Conservation (phyloP, 1,284 basidiomycete genomes). For the Moniliella sp. region DNA sequence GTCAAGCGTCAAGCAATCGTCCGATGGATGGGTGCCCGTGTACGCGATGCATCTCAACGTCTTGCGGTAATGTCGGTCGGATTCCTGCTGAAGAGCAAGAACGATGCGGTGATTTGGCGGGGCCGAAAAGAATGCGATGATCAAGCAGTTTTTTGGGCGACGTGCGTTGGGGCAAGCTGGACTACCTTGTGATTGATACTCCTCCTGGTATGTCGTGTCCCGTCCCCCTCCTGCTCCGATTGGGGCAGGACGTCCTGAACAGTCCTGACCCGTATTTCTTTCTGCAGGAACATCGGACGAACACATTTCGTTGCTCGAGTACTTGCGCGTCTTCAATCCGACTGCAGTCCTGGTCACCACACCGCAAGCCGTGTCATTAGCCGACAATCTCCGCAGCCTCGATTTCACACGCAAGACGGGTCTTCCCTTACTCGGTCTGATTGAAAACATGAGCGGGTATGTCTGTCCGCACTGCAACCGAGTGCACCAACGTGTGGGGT, state of each 20-base stretch:
- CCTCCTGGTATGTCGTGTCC: conserved; percentile 53
- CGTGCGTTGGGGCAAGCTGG: conserved; percentile 83
- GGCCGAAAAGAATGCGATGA: conserved; percentile 99
- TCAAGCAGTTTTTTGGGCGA: conserved; percentile 87
- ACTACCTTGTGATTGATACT: conserved; percentile 90
- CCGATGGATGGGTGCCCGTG: conserved; percentile 91
- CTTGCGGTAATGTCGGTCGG: conserved; percentile 91
- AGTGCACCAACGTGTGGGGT: conserved; percentile 83
- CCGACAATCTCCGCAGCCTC: conserved; percentile 83
- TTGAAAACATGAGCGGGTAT: conserved; percentile 98
- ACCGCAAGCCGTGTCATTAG: conserved; percentile 81
- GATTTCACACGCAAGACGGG: conserved; percentile 73
- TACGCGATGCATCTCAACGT: conserved; percentile 41
- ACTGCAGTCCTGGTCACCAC: conserved; percentile 81
- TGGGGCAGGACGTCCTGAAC: no score
- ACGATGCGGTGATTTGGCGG: conserved; percentile 91
- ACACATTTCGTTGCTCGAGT: conserved; percentile 81
- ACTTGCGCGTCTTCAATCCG: conserved; percentile 48
- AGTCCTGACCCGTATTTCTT: not conserved
- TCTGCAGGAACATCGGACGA: conserved; percentile 61
- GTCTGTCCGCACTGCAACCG: conserved; percentile 63
- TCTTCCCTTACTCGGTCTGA: conserved; percentile 70
- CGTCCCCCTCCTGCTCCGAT: not conserved
- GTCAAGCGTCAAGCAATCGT: conserved; percentile 51
- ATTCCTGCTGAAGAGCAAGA: conserved; percentile 67